Base-by-base conservation (phyloP, 2,329 filamentous ascomycete genomes). In the Cryphonectria japonica region DNA sequence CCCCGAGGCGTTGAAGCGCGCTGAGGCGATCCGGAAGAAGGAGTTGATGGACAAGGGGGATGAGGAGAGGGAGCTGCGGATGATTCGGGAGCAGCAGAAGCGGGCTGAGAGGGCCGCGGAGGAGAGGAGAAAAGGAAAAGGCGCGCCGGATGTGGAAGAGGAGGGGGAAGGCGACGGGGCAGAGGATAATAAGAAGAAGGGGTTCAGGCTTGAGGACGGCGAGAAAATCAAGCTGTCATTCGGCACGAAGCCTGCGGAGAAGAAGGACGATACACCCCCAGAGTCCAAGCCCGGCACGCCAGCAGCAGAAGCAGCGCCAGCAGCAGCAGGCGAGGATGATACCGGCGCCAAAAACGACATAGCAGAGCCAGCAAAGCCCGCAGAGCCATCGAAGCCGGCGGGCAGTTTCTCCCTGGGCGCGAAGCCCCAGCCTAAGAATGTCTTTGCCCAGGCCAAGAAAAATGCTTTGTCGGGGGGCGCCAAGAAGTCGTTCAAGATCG, bases 41-140 rank as follows among this genome's bases (percentile, higher is more conserved):
- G 95, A 98, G 80, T 88, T 92, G 69, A 91, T 95, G 80, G 95
- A 98, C 76, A 93, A 93, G 75, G 94, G 94, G 2, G 95, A 98
- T 76, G 95, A 98, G 79, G 93, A 97, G 81, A 83, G 94, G 65
- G 95, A 98, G 82, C 92, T 95, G 81, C 89, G 88, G 78, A 85
- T 95, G 83, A 91, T 99, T 61, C 87, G 88, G 76, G 92, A 93
- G 78, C 96, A 98, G 85, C 93, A 98, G 65, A 88, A 89, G 79
- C 85, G 92, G 71, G 95, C 95, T 2, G 86, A 89, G 76, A 87
- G 86, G 73, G 87, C 88, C 66, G 87, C 85, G 3, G 85, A 87
- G 69, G 81, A 80, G 29, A 81, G 83, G 22, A 81, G 79, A 32
- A 81, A 79, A 11, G 81, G 81, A 2, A 83, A 82, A 13, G 64